Percentiles rank a stretch among this genome's conserved stretches.
Conservation (phyloP, 306 rosid genomes). For the Gastrolobium villosum region DNA sequence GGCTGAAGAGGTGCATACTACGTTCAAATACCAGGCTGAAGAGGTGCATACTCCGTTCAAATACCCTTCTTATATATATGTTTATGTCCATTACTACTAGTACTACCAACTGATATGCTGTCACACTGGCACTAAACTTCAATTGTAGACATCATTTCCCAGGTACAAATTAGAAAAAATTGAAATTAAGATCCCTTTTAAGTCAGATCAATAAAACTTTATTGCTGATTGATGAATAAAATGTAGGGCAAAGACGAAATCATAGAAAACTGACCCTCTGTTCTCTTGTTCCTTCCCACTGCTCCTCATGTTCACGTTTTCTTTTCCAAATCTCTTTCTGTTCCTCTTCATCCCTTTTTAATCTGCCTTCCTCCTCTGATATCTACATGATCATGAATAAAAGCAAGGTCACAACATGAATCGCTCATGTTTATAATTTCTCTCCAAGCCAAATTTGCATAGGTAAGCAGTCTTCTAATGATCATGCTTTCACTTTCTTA, state of each 20-base stretch:
- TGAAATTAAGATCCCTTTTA: not conserved
- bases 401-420: conserved; percentile 1
- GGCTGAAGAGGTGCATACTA: conserved; percentile 6
- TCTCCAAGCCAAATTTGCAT: conserved; percentile 7
- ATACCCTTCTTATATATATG: not conserved
- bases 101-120: not conserved
- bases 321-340: conserved; percentile 88
- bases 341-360: conserved; percentile 79
- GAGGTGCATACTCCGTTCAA: conserved; percentile 9
- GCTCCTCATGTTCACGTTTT: conserved; percentile 86
- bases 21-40: not conserved
- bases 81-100: not conserved
- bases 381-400: conserved; percentile 51
- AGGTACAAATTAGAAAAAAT: not conserved
- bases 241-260: conserved; percentile 40
- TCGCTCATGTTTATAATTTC: not conserved
- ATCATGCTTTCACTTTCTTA: not conserved
- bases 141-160: not conserved
- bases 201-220: not conserved
- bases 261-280: conserved; percentile 69
- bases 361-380: conserved; percentile 78
- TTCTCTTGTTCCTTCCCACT: conserved; percentile 93
- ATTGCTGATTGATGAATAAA: conserved; percentile 22
- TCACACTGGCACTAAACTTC: not conserved
- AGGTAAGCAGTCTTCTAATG: not conserved